phyloP scores from a whole-genome alignment of 176 grass and related monocot genomes.

The Hyparrhenia diplandra region DNA sequence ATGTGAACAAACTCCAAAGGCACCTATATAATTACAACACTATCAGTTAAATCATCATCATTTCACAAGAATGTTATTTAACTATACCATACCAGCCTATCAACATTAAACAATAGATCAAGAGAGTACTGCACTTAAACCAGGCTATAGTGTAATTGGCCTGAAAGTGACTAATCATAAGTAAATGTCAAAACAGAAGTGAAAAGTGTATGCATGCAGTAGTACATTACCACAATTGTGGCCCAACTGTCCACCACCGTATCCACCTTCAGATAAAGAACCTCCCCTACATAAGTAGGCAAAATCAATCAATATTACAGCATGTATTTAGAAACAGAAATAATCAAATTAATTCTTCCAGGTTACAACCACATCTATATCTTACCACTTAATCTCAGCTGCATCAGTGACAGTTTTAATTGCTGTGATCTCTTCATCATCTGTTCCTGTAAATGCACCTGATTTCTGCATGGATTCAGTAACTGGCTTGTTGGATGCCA shows the following conservation, averaged over 20 bases:
- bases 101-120: neutral
- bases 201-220: neutral
- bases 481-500: neutral
- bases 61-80: neutral
- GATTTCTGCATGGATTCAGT: neutral
- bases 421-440: neutral
- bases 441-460: neutral
- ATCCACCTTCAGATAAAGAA: conserved; percentile 1
- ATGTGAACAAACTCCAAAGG: neutral
- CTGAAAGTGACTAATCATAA: neutral
- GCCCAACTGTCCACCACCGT: neutral
- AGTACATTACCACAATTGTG: neutral
- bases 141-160: neutral
- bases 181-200: neutral
- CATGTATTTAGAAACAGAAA: neutral
- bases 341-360: neutral
- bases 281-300: neutral
- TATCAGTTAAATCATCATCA: neutral
- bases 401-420: conserved; percentile 5
- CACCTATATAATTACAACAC: neutral
- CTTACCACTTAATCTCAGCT: neutral
- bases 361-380: neutral
- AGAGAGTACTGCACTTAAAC: neutral
- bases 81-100: neutral
- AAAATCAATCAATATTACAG: neutral